Evolutionary conservation across 2,329 filamentous ascomycete genomes (phyloP).

Genomic region (Claviceps lovelessii): DNA sequence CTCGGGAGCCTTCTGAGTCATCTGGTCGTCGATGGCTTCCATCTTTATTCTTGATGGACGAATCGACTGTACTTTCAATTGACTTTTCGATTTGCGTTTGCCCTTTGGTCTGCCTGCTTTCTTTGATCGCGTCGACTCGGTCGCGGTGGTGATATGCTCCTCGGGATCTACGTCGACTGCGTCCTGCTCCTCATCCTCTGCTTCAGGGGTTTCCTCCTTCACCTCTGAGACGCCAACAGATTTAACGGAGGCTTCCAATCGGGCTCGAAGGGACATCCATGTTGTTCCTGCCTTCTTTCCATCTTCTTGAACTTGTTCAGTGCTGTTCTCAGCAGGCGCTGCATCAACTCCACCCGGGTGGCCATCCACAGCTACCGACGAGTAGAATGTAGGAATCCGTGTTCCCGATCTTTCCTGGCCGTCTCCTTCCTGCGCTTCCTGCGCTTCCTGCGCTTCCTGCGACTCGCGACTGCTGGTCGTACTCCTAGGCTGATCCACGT

Average conservation of each 20-base stretch:
- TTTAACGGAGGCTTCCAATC: constrained; percentile 8
- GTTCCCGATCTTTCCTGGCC: background rate
- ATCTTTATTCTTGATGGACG: constrained; percentile 13
- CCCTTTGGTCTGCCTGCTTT: constrained; percentile 1
- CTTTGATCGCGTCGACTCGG: background rate
- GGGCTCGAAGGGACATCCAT: constrained; percentile 18
- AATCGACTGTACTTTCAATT: constrained; percentile 17
- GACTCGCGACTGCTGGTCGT: background rate
- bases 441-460: background rate
- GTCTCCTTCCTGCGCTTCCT: background rate
- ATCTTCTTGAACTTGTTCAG: background rate
- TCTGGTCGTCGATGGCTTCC: constrained; percentile 18
- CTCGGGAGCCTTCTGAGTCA: constrained; percentile 23
- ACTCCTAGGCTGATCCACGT: background rate
- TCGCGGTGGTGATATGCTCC: background rate
- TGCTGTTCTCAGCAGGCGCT: background rate
- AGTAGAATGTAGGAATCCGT: background rate
- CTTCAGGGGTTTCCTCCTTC: background rate
- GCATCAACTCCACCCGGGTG: background rate
- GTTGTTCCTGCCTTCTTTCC: constrained; percentile 7
- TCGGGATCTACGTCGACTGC: background rate
- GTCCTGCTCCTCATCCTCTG: constrained; percentile 3
- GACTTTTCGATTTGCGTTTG: background rate
- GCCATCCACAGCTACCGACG: background rate
- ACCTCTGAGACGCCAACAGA: background rate